A percentile compares a stretch with the other conserved stretches of the same genome.
Conservation (phyloP, 805 yeast species). For the Grigorovia transvaalensis region DNA sequence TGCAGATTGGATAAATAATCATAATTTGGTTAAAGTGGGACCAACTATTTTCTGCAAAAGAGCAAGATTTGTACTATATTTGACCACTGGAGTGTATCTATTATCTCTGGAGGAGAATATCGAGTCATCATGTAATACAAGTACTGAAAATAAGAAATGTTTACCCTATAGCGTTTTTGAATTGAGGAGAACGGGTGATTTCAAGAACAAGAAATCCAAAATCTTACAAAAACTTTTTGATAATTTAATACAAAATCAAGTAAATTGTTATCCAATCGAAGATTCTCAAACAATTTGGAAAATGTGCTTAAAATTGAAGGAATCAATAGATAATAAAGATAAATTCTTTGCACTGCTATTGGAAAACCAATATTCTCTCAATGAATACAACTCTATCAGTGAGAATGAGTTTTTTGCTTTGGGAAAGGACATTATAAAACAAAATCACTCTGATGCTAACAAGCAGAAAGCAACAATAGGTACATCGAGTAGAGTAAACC, state of each 20-base stretch:
- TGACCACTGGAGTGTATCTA: slow-evolving; percentile 8
- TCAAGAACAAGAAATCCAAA: background rate
- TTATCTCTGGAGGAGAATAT: slow-evolving; percentile 21
- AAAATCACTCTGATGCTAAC: slow-evolving; percentile 1
- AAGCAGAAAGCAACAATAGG: background rate
- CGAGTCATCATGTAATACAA: background rate
- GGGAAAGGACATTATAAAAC: slow-evolving; percentile 12
- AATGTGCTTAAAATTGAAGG: slow-evolving; percentile 7
- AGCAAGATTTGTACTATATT: slow-evolving; percentile 18
- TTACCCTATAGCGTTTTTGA: slow-evolving; percentile 17
- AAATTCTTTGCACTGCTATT: slow-evolving; percentile 11
- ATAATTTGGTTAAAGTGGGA: slow-evolving; percentile 7
- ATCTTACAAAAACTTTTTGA: slow-evolving; percentile 4
- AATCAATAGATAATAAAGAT: slow-evolving; percentile 7
- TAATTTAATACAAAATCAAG: slow-evolving; percentile 13
- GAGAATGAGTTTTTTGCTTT: slow-evolving; percentile 18
- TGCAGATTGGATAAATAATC: slow-evolving; percentile 23
- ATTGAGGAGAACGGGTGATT: slow-evolving; percentile 4
- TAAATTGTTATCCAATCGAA: slow-evolving; percentile 16
- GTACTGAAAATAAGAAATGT: slow-evolving; percentile 3
- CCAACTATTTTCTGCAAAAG: slow-evolving; percentile 16
- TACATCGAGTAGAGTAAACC: background rate
- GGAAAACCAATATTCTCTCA: slow-evolving; percentile 11
- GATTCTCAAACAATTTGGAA: slow-evolving; percentile 17
- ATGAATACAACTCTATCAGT: slow-evolving; percentile 6